A percentile compares a stretch with the other conserved stretches of the same genome.
These are phyloP conservation scores for Phytopythium cucurbitacearum DNA, from an alignment of 352 stramenopile genomes.

Conservation along the genomic window DNA sequence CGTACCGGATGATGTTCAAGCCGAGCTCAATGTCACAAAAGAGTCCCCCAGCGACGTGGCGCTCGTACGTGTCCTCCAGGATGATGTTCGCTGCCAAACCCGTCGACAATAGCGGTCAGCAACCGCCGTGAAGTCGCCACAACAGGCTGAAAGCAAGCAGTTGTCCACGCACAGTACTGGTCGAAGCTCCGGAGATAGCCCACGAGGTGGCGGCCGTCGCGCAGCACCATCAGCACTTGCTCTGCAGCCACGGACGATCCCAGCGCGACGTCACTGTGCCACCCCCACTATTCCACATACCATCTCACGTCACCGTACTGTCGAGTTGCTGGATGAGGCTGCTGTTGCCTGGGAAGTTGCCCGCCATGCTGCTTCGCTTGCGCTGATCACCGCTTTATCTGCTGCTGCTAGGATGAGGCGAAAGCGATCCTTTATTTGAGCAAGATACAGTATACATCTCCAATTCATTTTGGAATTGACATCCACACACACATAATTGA, in stretches of 20 bases:
- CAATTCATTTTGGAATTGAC: conserved; percentile 13
- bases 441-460: too few species aligned
- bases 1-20: conserved; percentile 94
- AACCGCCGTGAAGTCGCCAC: not conserved
- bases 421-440: conserved; percentile 4
- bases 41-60: conserved; percentile 78
- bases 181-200: conserved; percentile 88
- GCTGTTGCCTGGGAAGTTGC: conserved; percentile 74
- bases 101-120: conserved; percentile 3
- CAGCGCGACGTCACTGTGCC: conserved; percentile 2
- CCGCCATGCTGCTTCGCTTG: conserved; percentile 45
- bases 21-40: conserved; percentile 95
- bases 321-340: conserved; percentile 83
- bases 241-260: conserved; percentile 28
- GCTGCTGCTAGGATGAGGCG: not conserved
- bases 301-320: conserved; percentile 36
- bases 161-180: conserved; percentile 63
- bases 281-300: not conserved
- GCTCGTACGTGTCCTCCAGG: conserved; percentile 93
- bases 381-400: not conserved
- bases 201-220: conserved; percentile 94
- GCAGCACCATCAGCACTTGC: conserved; percentile 91
- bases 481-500: conserved; percentile 10
- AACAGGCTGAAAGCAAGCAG: not conserved
- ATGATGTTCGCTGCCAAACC: conserved; percentile 92